phyloP scores from a whole-genome alignment of 345 rosid species.

The Citrus unshiu region DNA sequence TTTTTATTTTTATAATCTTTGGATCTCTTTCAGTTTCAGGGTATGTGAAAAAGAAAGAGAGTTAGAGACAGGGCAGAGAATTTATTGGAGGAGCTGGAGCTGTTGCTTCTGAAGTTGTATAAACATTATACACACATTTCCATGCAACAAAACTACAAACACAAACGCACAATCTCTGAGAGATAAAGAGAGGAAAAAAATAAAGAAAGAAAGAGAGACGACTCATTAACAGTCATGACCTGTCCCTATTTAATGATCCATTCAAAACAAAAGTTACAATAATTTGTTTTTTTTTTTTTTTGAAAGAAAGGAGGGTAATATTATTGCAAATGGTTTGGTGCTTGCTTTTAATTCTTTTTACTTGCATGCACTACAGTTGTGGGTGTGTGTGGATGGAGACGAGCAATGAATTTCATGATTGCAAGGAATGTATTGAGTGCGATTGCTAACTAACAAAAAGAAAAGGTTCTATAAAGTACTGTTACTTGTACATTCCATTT shows the following conservation, averaged over 20 bases:
- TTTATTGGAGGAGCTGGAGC: not conserved
- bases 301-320: not conserved
- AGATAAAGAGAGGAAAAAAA: no score
- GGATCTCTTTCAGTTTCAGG: not conserved
- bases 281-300: no score
- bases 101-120: not conserved
- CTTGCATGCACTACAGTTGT: not conserved
- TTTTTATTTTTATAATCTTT: not conserved
- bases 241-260: slow-evolving; percentile 28
- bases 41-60: not conserved
- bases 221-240: slow-evolving; percentile 3
- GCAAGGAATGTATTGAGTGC: not conserved
- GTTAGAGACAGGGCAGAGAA: not conserved
- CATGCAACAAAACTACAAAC: slow-evolving; percentile 13
- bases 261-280: not conserved
- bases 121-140: slow-evolving; percentile 12
- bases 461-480: not conserved
- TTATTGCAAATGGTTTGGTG: not conserved
- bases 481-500: not conserved
- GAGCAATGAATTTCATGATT: not conserved
- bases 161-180: not conserved
- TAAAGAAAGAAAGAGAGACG: not conserved
- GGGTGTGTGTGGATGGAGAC: not conserved
- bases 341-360: not conserved
- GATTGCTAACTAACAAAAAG: not conserved